Base-by-base conservation (phyloP, 495 filamentous ascomycete genomes). In the Trichoderma virens region DNA sequence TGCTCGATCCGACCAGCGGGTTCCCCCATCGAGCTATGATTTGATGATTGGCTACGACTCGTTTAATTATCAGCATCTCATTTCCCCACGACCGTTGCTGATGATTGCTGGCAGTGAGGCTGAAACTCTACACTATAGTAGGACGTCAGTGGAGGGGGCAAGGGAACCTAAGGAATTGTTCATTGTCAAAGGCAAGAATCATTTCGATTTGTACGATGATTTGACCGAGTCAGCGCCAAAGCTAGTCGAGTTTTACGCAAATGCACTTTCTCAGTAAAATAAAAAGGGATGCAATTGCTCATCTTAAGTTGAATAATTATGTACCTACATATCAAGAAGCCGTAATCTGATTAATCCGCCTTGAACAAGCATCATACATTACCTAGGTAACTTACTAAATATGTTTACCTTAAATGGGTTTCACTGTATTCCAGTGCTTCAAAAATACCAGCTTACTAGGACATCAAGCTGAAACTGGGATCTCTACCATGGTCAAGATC, bases 191-290 rank as follows among this genome's bases (percentile, higher is more conserved):
- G 75, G 72, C 2, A 62, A 64, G 61, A 74, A 54, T 16, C 77
- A 80, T 71, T 62, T 70, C 3, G 73, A 70, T 63, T 60, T 79
- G n/a, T 79, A 79, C 65, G 76, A 80, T 64, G 27, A 73, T 51
- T 41, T 70, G 16, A 60, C 56, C 28, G 69, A 63, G 56, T 51
- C 68, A 59, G 70, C 67, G 23, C 8, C 66, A 65, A 75, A 75
- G 69, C 62, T 77, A 54, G 70, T 73, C 11, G 71, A 75, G 11
- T 78, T 78, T 65, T 59, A 25, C n/a, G 51, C 20, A 59, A 59
- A 59, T 39, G 38, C 38, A 16, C 38, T 39, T 16, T 8, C 38
- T 9, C 38, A 39, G 38, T 39, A 39, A 39, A 5, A 38, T 11
- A 38, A 11, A 38, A 38, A 11, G 34, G 34, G 34, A 38, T 5